Evolutionary conservation across 352 stramenopile species (phyloP).

Genomic region (Phytopythium helicoides): DNA sequence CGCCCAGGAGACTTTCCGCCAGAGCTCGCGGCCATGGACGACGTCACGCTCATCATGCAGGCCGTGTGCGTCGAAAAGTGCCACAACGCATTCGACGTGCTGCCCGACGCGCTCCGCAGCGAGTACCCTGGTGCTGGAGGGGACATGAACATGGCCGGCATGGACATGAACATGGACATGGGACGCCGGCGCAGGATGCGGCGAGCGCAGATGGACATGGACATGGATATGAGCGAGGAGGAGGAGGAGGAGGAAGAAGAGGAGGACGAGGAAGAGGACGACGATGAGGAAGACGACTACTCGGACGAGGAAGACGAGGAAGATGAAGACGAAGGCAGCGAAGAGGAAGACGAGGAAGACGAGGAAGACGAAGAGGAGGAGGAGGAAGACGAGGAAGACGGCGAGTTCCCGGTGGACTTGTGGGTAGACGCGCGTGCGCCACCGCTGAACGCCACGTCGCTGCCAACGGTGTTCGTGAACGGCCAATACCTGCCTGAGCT

Average conservation of each 20-base stretch:
- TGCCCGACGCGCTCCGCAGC: constrained; percentile 60
- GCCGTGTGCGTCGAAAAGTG: constrained; percentile 69
- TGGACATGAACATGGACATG: constrained; percentile 17
- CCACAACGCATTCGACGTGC: constrained; percentile 52
- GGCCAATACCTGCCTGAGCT: constrained; percentile 66
- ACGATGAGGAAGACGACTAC: constrained; percentile 5
- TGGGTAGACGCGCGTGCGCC: constrained; percentile 38
- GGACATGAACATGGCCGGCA: constrained; percentile 10
- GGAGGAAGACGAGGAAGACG: constrained; percentile 16
- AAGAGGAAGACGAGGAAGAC: constrained; percentile 22
- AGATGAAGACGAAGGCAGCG: constrained; percentile 11
- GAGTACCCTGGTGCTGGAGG: constrained; percentile 21
- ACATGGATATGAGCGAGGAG: constrained; percentile 2
- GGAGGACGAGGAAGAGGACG: constrained; percentile 5
- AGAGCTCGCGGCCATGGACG: constrained; percentile 55
- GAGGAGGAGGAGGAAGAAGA: constrained; percentile 7
- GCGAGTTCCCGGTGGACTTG: constrained; percentile 36
- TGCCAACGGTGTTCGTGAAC: constrained; percentile 72
- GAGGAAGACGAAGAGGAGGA: constrained; percentile 7
- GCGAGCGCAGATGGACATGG: constrained; percentile 16
- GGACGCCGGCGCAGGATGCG: no score
- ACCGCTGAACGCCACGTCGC: constrained; percentile 68
- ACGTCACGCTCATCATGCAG: constrained; percentile 67
- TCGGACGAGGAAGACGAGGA: not conserved
- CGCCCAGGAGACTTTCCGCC: constrained; percentile 47